Conservation (phyloP, 2,329 filamentous ascomycete species). For the Trichoderma breve region DNA sequence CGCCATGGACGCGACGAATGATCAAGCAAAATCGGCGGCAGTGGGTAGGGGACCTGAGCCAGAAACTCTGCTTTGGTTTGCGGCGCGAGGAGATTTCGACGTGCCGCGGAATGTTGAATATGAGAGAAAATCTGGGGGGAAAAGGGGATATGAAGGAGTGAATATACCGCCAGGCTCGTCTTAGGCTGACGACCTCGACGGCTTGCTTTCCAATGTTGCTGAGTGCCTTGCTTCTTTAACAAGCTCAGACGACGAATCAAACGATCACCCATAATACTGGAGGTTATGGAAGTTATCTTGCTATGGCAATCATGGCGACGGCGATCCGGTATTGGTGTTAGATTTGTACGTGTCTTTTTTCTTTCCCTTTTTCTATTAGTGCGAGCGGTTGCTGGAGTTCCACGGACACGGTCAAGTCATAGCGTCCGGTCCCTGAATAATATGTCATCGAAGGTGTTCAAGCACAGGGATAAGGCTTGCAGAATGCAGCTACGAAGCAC, state of each 20-base stretch:
- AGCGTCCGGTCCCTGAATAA: not conserved
- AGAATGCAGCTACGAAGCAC: not conserved
- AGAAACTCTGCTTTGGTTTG: constrained; percentile 49
- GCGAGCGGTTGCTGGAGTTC: not conserved
- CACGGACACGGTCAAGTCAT: not conserved
- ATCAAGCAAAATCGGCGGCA: constrained; percentile 27
- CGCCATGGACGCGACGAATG: constrained; percentile 30
- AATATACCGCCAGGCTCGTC: constrained; percentile 31
- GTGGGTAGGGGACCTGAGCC: constrained; percentile 40
- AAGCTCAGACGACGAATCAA: not conserved
- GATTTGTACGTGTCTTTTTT: not conserved
- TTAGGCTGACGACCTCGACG: not conserved
- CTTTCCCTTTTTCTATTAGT: not conserved
- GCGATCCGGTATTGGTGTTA: not conserved
- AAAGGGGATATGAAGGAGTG: constrained; percentile 37
- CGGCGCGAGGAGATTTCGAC: constrained; percentile 44
- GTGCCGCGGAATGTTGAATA: constrained; percentile 47
- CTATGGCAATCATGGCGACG: not conserved
- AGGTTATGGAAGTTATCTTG: not conserved
- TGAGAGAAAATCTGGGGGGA: constrained; percentile 35
- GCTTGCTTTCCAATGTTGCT: not conserved
- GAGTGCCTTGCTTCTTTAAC: not conserved
- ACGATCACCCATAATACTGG: not conserved
- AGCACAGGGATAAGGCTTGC: not conserved
- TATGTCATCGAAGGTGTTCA: not conserved